Conservation (phyloP, 1,284 basidiomycete genomes). For the Rhodotorula sp. region DNA sequence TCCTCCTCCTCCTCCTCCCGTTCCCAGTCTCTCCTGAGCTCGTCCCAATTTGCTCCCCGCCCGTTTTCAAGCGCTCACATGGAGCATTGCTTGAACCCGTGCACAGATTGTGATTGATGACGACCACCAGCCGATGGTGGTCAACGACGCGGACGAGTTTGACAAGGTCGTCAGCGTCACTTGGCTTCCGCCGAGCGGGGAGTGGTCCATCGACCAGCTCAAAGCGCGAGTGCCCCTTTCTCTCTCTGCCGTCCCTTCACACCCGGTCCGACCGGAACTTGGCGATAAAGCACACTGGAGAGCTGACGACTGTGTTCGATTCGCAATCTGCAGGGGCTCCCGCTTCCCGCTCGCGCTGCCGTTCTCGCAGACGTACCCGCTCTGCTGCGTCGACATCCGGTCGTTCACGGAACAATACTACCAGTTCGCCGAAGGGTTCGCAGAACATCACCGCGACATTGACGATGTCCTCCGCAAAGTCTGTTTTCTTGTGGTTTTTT, state of each 20-base stretch:
- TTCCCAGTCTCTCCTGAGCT: neutral
- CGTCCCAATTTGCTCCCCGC: neutral
- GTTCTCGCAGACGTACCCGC: constrained; percentile 92
- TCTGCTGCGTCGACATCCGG: constrained; percentile 94
- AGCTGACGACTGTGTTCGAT: neutral
- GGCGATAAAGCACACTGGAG: neutral
- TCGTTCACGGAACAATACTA: constrained; percentile 95
- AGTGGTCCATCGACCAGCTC: constrained; percentile 40
- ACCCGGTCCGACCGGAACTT: neutral
- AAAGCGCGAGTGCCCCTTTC: constrained; percentile 23
- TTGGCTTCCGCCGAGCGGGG: constrained; percentile 70
- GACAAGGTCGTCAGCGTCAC: constrained; percentile 76
- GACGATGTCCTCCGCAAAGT: constrained; percentile 90
- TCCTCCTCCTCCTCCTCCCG: too few species aligned
- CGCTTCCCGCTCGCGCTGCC: constrained; percentile 75
- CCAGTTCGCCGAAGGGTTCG: constrained; percentile 90
- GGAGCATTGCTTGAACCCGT: too few species aligned
- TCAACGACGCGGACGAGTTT: constrained; percentile 69
- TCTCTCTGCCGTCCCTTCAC: constrained; percentile 2
- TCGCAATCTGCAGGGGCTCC: constrained; percentile 55
- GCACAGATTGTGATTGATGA: constrained; percentile 79
- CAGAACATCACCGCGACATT: constrained; percentile 85
- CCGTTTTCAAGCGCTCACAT: too few species aligned
- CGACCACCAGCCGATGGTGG: constrained; percentile 88
- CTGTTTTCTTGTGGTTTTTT: constrained; percentile 20